phyloP scores from a whole-genome alignment of 768 basidiomycete species.

The Podaxis sp. region DNA sequence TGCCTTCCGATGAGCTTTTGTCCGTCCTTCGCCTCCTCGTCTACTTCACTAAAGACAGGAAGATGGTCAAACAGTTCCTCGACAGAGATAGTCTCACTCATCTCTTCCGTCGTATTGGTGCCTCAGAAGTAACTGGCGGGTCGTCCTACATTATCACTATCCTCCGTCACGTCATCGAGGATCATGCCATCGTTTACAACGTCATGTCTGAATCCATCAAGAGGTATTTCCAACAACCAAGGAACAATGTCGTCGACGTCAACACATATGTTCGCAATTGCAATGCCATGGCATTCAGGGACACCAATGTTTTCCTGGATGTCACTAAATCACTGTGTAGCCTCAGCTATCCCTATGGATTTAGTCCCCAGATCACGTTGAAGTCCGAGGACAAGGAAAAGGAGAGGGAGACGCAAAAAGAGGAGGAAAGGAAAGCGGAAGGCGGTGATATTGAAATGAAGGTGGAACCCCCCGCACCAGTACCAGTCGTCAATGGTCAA shows the following conservation, averaged over 20 bases:
- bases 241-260: constrained; percentile 64
- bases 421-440: constrained; percentile 4
- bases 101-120: constrained; percentile 66
- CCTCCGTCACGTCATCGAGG: constrained; percentile 90
- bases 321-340: constrained; percentile 68
- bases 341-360: constrained; percentile 61
- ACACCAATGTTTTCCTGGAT: constrained; percentile 72
- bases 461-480: constrained; percentile 35
- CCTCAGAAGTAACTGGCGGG: constrained; percentile 57
- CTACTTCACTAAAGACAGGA: constrained; percentile 72
- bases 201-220: constrained; percentile 84
- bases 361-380: constrained; percentile 54
- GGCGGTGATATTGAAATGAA: constrained; percentile 50
- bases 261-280: constrained; percentile 70
- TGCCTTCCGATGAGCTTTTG: constrained; percentile 79
- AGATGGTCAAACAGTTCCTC: constrained; percentile 62
- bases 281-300: constrained; percentile 76
- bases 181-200: constrained; percentile 51
- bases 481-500: constrained; percentile 29
- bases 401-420: constrained; percentile 10
- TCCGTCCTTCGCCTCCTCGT: constrained; percentile 81
- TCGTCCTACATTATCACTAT: constrained; percentile 85
- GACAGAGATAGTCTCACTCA: constrained; percentile 55
- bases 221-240: constrained; percentile 71
- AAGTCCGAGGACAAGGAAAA: constrained; percentile 34